Base-by-base conservation (phyloP, 2,329 filamentous ascomycete species). In the Tolypocladium pustulatum region DNA sequence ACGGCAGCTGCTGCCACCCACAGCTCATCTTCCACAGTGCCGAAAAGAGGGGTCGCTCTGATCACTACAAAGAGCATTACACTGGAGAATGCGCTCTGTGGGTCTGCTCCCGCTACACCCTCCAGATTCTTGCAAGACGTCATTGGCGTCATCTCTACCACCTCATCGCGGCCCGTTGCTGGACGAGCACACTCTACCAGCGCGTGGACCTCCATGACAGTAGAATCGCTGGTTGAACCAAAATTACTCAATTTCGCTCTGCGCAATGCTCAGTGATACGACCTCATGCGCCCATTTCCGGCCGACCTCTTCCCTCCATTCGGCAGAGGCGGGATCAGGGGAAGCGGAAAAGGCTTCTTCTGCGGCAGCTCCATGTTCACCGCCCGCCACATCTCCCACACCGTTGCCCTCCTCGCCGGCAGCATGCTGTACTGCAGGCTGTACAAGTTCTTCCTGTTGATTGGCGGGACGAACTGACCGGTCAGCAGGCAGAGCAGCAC, bases 391-490 rank as follows among this genome's bases (percentile, higher is more conserved):
- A 97, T 87, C 69, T 97, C 91, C 66, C 83, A 79, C 59, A 97
- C 88, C 2, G 87, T 86, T 0, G 90, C 88, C 52, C 95, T 79
- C 57, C 83, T 83, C 9, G 90, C 88, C 0, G 95, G 95, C 46
- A 99, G 80, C 91, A 97, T 97, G 75, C 91, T 96, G 73, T 99
- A 99, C 75, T 99, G 94, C 67, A 99, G 78, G 65, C 91, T 95
- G 74, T 99, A 99, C 56, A 99, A 79, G 68, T 94, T 95, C 69
- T 92, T 93, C 57, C 95, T 84, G 70, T 97, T 92, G 55, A 99
- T 95, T 0, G 95, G 93, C 15, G 93, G 94, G 1, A 97, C 91
- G 64, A 97, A 97, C 61, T 89, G 89, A 60, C 94, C 94, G 0
- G 91, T 96, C 30, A 92, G 78, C 2, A 99, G 85, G 66, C 91